Percentiles rank a stretch among this genome's conserved stretches.
These are phyloP conservation scores for Neolentinus lepideus DNA, from an alignment of 1,284 basidiomycete species.

Conservation along the genomic window DNA sequence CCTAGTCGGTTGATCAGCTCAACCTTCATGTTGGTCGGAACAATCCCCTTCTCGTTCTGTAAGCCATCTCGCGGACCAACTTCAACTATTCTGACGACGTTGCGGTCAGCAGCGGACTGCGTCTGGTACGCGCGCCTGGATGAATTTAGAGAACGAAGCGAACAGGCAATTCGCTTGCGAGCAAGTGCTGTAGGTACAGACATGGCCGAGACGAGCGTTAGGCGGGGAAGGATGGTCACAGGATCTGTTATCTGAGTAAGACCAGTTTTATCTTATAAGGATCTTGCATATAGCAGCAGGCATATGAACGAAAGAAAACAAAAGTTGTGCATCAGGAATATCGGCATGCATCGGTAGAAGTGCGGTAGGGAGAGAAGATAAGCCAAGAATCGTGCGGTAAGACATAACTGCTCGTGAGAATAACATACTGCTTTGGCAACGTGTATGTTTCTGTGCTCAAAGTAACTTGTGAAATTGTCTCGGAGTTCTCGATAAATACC, in stretches of 20 bases:
- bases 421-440: not conserved
- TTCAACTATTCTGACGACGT: constrained; percentile 74
- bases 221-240: too few species aligned
- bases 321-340: not conserved
- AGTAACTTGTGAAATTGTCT: too few species aligned
- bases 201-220: not conserved
- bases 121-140: not conserved
- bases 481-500: too few species aligned
- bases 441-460: not conserved
- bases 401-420: not conserved
- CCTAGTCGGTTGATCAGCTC: constrained; percentile 77
- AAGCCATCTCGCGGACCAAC: constrained; percentile 91
- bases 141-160: not conserved
- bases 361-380: not conserved
- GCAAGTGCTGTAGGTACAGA: not conserved
- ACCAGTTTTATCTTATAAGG: too few species aligned
- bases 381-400: not conserved
- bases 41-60: constrained; percentile 81
- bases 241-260: too few species aligned
- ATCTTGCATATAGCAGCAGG: too few species aligned
- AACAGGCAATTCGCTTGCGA: not conserved
- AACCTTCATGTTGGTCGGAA: constrained; percentile 72
- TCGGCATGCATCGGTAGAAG: not conserved
- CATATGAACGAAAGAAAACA: too few species aligned
- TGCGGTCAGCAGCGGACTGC: constrained; percentile 8